A percentile compares a stretch with the other conserved stretches of the same genome.
These are phyloP conservation scores for Penicillium chermesinum DNA, from an alignment of 495 filamentous ascomycete genomes.

Conservation along the genomic window DNA sequence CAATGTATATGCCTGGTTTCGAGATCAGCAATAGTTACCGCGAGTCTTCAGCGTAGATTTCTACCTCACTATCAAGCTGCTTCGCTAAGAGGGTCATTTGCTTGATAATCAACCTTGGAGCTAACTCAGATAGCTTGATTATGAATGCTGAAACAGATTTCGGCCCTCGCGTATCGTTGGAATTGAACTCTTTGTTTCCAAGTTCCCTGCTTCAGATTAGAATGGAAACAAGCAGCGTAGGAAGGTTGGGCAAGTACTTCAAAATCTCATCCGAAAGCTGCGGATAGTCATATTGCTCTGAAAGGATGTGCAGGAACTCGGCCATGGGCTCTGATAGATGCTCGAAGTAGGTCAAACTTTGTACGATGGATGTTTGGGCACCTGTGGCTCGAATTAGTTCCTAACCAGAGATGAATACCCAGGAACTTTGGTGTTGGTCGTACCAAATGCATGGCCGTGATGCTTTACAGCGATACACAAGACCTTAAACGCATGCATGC, in stretches of 20 bases:
- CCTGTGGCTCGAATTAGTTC: constrained; percentile 49
- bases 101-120: constrained; percentile 88
- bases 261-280: constrained; percentile 93
- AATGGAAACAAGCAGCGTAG: neutral
- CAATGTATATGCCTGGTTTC: constrained; percentile 85
- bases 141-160: constrained; percentile 99
- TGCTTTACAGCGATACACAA: constrained; percentile 96
- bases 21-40: too few species aligned
- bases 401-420: too few species aligned
- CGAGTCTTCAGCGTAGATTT: neutral
- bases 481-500: constrained; percentile 97
- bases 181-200: constrained; percentile 96
- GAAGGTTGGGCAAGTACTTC: constrained; percentile 36
- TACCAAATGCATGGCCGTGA: constrained; percentile 95
- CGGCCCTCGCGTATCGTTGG: constrained; percentile 87
- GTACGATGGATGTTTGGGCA: constrained; percentile 95
- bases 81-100: constrained; percentile 93
- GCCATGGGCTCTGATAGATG: constrained; percentile 98
- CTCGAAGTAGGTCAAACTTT: constrained; percentile 96
- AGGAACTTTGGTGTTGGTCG: too few species aligned
- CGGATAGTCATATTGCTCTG: constrained; percentile 96
- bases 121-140: constrained; percentile 90
- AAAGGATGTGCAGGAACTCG: constrained; percentile 91
- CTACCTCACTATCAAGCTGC: constrained; percentile 88
- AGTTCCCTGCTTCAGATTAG: constrained; percentile 59